Percentiles rank a stretch among this genome's conserved stretches.
phyloP scores from a whole-genome alignment of 1,284 basidiomycete genomes.

The Heterobasidion irregulare region DNA sequence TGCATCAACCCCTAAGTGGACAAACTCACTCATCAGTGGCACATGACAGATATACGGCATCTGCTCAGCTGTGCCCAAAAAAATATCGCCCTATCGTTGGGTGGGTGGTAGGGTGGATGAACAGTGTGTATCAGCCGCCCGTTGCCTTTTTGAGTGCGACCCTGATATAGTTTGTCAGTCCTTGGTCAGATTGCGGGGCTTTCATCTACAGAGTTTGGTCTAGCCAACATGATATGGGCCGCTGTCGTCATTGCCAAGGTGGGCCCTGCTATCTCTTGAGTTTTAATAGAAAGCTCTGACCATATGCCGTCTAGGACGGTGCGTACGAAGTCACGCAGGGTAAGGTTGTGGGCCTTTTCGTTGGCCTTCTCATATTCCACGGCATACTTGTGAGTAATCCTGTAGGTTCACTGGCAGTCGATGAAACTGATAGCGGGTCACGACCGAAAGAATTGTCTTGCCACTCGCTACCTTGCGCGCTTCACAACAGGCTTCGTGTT shows the following conservation, averaged over 20 bases:
- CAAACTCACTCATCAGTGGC: not conserved
- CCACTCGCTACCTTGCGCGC: conserved; percentile 72
- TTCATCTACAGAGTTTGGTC: conserved; percentile 84
- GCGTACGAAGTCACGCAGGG: conserved; percentile 44
- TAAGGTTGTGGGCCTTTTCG: conserved; percentile 71
- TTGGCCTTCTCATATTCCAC: conserved; percentile 65
- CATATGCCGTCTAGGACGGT: conserved; percentile 27
- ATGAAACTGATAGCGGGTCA: not conserved
- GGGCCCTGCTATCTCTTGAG: not conserved
- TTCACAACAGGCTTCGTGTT: conserved; percentile 83
- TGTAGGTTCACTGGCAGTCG: not conserved
- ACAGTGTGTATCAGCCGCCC: conserved; percentile 22
- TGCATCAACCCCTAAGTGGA: not conserved
- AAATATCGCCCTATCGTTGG: conserved; percentile 62
- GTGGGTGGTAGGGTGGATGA: conserved; percentile 82
- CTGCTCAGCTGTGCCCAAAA: conserved; percentile 64
- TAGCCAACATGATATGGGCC: conserved; percentile 85
- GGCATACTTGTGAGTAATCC: conserved; percentile 46
- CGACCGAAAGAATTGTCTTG: conserved; percentile 61
- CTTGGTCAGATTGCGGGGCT: conserved; percentile 82
- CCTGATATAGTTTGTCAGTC: conserved; percentile 23
- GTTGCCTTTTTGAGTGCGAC: not conserved
- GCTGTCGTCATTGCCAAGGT: conserved; percentile 56
- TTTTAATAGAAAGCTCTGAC: conserved; percentile 5
- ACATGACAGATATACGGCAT: conserved; percentile 58